A percentile compares a stretch with the other conserved stretches of the same genome.
Conservation (phyloP, 257 asterid genomes). For the Leonotis leonurus region DNA sequence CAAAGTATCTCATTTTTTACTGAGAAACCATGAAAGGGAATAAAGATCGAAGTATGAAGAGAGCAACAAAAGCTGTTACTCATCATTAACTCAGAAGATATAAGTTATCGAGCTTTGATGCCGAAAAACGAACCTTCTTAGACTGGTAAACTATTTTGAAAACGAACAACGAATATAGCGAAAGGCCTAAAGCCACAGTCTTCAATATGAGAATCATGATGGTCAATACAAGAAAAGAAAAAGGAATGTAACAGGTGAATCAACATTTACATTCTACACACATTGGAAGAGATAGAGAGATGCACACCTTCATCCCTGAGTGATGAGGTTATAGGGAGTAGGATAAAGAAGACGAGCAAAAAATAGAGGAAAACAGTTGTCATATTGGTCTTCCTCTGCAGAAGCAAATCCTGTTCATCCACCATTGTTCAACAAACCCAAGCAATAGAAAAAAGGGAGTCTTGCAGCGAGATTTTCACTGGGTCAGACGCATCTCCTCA, state of each 20-base stretch:
- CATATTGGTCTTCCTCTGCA: slow-evolving; percentile 19
- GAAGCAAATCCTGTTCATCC: slow-evolving; percentile 4
- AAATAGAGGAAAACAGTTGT: slow-evolving; percentile 8
- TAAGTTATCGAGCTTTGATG: slow-evolving; percentile 3
- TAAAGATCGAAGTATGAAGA: background rate
- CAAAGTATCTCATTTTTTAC: background rate
- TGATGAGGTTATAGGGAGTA: slow-evolving; percentile 36
- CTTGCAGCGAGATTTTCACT: slow-evolving; percentile 5
- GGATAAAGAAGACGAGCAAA: slow-evolving; percentile 15
- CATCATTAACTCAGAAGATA: slow-evolving; percentile 12
- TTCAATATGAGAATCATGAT: slow-evolving; percentile 2
- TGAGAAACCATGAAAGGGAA: background rate
- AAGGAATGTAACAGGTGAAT: background rate
- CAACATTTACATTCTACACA: background rate
- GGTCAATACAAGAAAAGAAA: background rate
- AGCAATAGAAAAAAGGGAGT: background rate
- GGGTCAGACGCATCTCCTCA: slow-evolving; percentile 13
- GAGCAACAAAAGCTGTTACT: background rate
- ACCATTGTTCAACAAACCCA: slow-evolving; percentile 18
- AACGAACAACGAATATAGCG: slow-evolving; percentile 5
- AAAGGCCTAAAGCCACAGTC: slow-evolving; percentile 18
- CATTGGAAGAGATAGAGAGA: background rate
- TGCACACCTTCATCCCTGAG: slow-evolving; percentile 50
- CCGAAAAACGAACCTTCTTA: slow-evolving; percentile 23
- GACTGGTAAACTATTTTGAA: slow-evolving; percentile 8